Evolutionary conservation across 2,329 filamentous ascomycete genomes (phyloP).

Genomic region (Orbilia ellipsospora): DNA sequence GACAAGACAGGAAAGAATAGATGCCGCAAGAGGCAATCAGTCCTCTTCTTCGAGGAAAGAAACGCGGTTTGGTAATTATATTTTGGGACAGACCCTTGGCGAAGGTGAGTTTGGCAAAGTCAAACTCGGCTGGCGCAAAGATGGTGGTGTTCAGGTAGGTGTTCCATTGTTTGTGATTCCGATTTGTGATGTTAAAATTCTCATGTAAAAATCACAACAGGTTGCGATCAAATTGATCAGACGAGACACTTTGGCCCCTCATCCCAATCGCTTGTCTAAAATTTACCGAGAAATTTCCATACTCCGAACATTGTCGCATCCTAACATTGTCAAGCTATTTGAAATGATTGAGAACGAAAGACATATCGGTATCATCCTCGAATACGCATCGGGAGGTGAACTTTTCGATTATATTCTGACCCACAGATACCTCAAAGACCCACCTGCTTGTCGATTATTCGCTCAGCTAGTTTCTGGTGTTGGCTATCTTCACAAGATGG

Average conservation of each 20-base stretch:
- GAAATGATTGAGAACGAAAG: slow-evolving; percentile 99
- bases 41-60: slow-evolving; percentile 68
- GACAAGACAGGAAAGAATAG: slow-evolving; percentile 48
- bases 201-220: slow-evolving; percentile 64
- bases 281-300: slow-evolving; percentile 98
- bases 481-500: slow-evolving; percentile 97
- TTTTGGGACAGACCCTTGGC: slow-evolving; percentile 92
- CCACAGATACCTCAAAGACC: slow-evolving; percentile 94
- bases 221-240: slow-evolving; percentile 98
- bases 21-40: slow-evolving; percentile 39
- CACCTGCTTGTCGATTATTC: slow-evolving; percentile 87
- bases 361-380: slow-evolving; percentile 97
- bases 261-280: slow-evolving; percentile 89
- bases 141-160: slow-evolving; percentile 83
- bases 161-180: slow-evolving; percentile 71
- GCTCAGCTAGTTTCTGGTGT: slow-evolving; percentile 96
- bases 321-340: slow-evolving; percentile 95
- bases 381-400: slow-evolving; percentile 97
- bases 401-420: slow-evolving; percentile 98
- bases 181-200: slow-evolving; percentile 32
- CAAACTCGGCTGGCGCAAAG: slow-evolving; percentile 97
- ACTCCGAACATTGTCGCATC: slow-evolving; percentile 84
- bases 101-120: slow-evolving; percentile 99
- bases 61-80: slow-evolving; percentile 93
- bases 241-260: slow-evolving; percentile 86